Percentiles rank a stretch among this genome's conserved stretches.
Conservation (phyloP, 495 filamentous ascomycete genomes). For the Cetradonia linearis region DNA sequence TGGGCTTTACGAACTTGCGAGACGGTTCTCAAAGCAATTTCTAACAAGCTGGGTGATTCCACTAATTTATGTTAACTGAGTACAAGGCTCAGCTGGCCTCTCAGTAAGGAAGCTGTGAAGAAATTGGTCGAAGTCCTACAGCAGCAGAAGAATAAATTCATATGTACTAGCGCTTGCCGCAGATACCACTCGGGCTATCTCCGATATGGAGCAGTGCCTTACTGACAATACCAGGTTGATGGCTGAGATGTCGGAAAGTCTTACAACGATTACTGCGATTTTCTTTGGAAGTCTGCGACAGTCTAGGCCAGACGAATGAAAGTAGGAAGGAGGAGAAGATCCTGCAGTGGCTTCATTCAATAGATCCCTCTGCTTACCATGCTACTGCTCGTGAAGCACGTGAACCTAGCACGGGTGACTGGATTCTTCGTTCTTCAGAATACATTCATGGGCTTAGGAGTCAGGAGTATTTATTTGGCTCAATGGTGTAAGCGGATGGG, state of each 20-base stretch:
- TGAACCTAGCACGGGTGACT: not conserved
- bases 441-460: too few relatives aligned
- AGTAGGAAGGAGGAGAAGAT: not conserved
- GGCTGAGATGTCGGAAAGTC: not conserved
- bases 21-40: not conserved
- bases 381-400: not conserved
- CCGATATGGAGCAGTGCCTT: not conserved
- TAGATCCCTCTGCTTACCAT: constrained; percentile 1
- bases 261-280: not conserved
- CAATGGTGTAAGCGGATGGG: constrained; percentile 8
- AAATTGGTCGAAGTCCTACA: not conserved
- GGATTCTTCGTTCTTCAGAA: not conserved
- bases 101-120: not conserved
- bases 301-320: not conserved
- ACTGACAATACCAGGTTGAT: too few relatives aligned
- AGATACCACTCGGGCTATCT: not conserved
- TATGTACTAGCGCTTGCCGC: not conserved
- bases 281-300: not conserved
- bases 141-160: not conserved
- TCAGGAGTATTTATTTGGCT: not conserved
- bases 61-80: too few relatives aligned
- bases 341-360: not conserved
- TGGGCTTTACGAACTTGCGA: not conserved
- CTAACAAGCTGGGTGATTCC: not conserved
- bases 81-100: not conserved